phyloP scores from a whole-genome alignment of 345 rosid genomes.

The Brassica incana region DNA sequence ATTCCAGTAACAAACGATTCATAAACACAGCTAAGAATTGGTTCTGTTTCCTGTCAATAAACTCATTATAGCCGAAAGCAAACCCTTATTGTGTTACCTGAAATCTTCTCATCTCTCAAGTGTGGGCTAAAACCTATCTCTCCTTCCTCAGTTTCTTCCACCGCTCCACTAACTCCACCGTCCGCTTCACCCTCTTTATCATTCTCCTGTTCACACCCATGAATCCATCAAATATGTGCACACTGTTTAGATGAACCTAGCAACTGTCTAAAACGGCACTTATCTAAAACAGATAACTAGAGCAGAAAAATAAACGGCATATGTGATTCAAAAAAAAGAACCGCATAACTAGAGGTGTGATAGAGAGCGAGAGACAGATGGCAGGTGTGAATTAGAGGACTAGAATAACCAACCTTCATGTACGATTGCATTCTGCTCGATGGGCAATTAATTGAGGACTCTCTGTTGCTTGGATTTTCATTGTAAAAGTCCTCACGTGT shows the following conservation, averaged over 20 bases:
- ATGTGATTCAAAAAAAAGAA: conserved; percentile 19
- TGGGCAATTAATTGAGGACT: conserved; percentile 9
- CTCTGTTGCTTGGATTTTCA: conserved; percentile 40
- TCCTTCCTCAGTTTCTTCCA: conserved; percentile 39
- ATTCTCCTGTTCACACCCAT: conserved; percentile 46
- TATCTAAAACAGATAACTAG: not conserved
- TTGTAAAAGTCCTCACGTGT: conserved; percentile 36
- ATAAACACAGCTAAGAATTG: conserved; percentile 24
- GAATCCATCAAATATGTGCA: not conserved
- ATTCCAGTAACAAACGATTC: conserved; percentile 46
- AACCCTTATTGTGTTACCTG: conserved; percentile 34
- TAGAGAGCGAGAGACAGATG: not conserved
- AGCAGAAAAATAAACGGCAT: not conserved
- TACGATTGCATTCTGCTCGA: conserved; percentile 12
- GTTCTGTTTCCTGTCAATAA: conserved; percentile 16
- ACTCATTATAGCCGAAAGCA: conserved; percentile 31
- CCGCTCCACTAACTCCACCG: conserved; percentile 30
- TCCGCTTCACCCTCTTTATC: conserved; percentile 20
- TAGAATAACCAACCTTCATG: conserved; percentile 39
- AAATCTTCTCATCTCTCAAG: conserved; percentile 33
- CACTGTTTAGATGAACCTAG: conserved; percentile 10
- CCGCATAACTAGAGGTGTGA: conserved; percentile 11
- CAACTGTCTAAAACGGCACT: not conserved
- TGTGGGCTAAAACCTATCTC: conserved; percentile 34
- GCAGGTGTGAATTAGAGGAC: conserved; percentile 15